Percentiles rank a stretch among this genome's conserved stretches.
Conservation (phyloP, 2,329 filamentous ascomycete genomes). For the Penicillium sp. region DNA sequence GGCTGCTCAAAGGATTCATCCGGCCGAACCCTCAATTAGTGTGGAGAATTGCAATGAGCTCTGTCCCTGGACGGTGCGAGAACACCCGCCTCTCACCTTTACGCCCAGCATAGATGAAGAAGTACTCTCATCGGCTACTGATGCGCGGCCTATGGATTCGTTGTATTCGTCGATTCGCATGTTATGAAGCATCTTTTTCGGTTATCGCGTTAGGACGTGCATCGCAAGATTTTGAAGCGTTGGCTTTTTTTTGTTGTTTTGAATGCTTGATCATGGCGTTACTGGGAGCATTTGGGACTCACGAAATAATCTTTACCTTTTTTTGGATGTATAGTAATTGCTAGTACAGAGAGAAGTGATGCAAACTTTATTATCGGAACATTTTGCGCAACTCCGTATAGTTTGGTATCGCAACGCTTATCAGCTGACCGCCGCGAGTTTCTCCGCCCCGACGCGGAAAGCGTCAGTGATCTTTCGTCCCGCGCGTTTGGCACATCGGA, state of each 20-base stretch:
- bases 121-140: constrained; percentile 33
- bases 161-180: constrained; percentile 38
- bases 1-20: constrained; percentile 39
- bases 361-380: background rate
- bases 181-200: constrained; percentile 22
- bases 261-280: background rate
- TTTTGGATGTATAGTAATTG: background rate
- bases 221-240: background rate
- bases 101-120: constrained; percentile 35
- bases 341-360: background rate
- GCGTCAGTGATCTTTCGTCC: constrained; percentile 6
- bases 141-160: constrained; percentile 33
- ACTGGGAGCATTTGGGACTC: background rate
- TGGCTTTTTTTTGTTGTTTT: background rate
- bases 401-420: constrained; percentile 15
- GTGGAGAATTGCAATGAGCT: constrained; percentile 40
- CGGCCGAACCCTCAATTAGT: constrained; percentile 34
- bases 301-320: background rate
- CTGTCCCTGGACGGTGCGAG: constrained; percentile 41
- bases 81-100: constrained; percentile 35
- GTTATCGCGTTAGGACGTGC: background rate
- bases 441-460: constrained; percentile 33
- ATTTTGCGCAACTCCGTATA: background rate
- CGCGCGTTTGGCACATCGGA: constrained; percentile 9
- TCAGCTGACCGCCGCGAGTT: constrained; percentile 29